Evolutionary conservation across 2,329 filamentous ascomycete genomes (phyloP).

Genomic region (Sarocladiaceae sp.): DNA sequence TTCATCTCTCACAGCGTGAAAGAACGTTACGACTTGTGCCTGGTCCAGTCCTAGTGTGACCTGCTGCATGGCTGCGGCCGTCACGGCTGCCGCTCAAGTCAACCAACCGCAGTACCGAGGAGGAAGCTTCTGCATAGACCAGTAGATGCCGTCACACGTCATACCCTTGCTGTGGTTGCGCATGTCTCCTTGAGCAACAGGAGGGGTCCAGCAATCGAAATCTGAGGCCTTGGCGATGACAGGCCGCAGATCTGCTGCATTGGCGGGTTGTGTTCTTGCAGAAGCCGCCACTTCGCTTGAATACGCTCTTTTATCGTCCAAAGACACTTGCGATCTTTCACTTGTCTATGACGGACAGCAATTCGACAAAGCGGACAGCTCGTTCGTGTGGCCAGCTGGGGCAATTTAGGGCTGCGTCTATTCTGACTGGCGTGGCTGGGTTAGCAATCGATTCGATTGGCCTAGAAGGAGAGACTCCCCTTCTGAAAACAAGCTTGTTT

Average conservation of each 20-base stretch:
- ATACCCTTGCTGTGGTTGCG: background rate
- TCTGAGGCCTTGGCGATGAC: constrained; percentile 1
- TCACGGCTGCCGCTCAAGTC: too few relatives aligned
- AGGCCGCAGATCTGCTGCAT: background rate
- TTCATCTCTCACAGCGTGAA: too few relatives aligned
- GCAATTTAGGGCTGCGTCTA: background rate
- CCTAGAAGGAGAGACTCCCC: background rate
- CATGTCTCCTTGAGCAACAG: background rate
- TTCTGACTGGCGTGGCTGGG: background rate
- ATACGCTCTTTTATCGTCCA: background rate
- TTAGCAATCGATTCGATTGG: background rate
- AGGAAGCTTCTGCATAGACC: too few relatives aligned
- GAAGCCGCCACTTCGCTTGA: too few relatives aligned
- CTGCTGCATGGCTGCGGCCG: too few relatives aligned
- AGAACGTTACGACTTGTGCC: too few relatives aligned
- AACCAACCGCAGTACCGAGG: too few relatives aligned
- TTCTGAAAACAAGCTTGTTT: constrained; percentile 10
- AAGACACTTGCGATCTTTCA: background rate
- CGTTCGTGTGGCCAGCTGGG: background rate
- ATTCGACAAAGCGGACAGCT: background rate
- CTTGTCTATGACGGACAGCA: too few relatives aligned
- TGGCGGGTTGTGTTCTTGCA: too few relatives aligned
- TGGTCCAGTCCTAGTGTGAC: too few relatives aligned
- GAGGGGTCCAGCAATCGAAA: constrained; percentile 5
- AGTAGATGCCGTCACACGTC: too few relatives aligned